phyloP scores from a whole-genome alignment of 139 green algal species.

The Ulvella scutata region DNA sequence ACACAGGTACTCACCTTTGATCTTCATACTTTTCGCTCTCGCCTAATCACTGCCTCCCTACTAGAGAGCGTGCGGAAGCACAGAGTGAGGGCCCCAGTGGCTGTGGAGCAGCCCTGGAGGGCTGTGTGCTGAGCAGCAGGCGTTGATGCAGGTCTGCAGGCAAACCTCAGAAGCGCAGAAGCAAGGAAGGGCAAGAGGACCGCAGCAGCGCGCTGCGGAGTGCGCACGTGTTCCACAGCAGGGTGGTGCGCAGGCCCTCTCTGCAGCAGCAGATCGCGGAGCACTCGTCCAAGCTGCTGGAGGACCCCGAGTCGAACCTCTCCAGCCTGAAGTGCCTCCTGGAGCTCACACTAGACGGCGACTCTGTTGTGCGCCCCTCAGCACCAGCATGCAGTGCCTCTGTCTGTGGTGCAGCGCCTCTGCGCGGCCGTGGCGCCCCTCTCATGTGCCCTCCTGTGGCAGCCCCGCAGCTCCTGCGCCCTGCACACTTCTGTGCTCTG shows the following conservation, averaged over 20 bases:
- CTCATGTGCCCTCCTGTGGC: no score
- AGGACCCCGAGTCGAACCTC: slow-evolving; percentile 45
- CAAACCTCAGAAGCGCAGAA: not conserved
- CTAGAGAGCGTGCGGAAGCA: slow-evolving; percentile 3
- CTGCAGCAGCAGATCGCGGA: slow-evolving; percentile 51
- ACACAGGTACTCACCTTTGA: no score
- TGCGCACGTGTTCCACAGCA: slow-evolving; percentile 16
- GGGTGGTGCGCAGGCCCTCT: slow-evolving; percentile 18
- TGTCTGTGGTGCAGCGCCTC: no score
- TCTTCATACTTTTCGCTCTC: no score
- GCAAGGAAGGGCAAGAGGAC: not conserved
- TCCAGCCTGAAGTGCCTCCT: slow-evolving; percentile 19
- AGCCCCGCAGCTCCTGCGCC: no score
- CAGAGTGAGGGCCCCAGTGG: no score
- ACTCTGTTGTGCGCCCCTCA: slow-evolving; percentile 3
- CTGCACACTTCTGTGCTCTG: no score
- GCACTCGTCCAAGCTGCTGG: slow-evolving; percentile 46
- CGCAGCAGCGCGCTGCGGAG: slow-evolving; percentile 16
- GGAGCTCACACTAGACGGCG: slow-evolving; percentile 12
- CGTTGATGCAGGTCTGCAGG: not conserved
- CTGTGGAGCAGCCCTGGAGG: not conserved
- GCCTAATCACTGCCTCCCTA: not conserved
- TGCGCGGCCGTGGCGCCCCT: no score
- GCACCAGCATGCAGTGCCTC: not conserved
- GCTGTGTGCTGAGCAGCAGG: not conserved